These are phyloP conservation scores for Mollisia scopiformis DNA, from an alignment of 2,329 filamentous ascomycete species.

Conservation along the genomic window DNA sequence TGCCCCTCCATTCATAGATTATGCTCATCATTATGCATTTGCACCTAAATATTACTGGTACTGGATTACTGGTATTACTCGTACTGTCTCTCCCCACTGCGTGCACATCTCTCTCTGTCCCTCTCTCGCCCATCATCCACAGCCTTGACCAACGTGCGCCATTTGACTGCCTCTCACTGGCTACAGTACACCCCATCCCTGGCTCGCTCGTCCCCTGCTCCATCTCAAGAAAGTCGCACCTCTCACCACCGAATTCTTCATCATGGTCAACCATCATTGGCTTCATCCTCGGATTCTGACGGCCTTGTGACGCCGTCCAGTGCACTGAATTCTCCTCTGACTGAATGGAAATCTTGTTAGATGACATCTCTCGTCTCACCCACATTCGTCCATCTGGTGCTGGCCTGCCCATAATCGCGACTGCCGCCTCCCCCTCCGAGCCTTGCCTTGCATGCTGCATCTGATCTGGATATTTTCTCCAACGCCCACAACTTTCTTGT, in stretches of 20 bases:
- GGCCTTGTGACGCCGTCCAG: background rate
- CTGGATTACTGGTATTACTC: too few relatives aligned
- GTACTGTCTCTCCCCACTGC: too few relatives aligned
- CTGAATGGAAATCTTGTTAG: background rate
- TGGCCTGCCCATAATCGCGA: background rate
- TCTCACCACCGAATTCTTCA: background rate
- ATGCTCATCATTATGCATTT: too few relatives aligned
- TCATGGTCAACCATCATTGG: background rate
- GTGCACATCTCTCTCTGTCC: too few relatives aligned
- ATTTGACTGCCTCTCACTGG: conserved; percentile 20
- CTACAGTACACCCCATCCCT: background rate
- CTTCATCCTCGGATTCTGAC: conserved; percentile 4
- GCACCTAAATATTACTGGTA: too few relatives aligned
- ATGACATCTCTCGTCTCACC: background rate
- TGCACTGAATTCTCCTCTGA: background rate
- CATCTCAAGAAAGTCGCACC: background rate
- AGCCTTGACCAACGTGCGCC: conserved; percentile 26
- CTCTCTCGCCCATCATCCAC: conserved; percentile 8
- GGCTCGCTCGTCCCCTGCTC: background rate
- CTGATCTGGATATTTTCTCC: background rate
- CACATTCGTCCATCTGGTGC: too few relatives aligned
- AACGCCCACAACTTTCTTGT: too few relatives aligned
- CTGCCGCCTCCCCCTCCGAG: background rate
- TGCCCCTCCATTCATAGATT: too few relatives aligned
- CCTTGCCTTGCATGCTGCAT: too few relatives aligned